A percentile compares a stretch with the other conserved stretches of the same genome.
Evolutionary conservation across 805 yeast species (phyloP).

Genomic region (Lipomyces sp.): DNA sequence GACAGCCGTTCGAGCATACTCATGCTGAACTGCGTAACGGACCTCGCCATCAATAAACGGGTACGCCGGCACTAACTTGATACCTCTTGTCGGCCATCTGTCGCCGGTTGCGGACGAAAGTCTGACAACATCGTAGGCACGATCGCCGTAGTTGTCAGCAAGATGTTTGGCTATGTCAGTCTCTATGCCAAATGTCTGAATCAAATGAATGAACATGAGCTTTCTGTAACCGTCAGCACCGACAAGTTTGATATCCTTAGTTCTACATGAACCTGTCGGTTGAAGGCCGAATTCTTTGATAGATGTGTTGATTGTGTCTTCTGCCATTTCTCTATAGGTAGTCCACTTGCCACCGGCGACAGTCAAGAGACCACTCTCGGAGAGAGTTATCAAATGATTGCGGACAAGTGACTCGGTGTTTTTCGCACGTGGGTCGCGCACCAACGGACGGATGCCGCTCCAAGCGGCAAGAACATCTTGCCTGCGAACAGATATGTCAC

Average conservation of each 20-base stretch:
- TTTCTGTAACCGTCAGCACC: constrained; percentile 84
- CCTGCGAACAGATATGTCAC: constrained; percentile 81
- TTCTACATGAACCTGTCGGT: constrained; percentile 48
- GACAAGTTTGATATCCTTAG: constrained; percentile 59
- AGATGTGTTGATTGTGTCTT: constrained; percentile 83
- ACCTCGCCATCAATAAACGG: constrained; percentile 87
- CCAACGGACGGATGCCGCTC: constrained; percentile 96
- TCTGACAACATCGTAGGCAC: constrained; percentile 71
- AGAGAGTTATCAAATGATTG: constrained; percentile 76
- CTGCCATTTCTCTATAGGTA: constrained; percentile 96
- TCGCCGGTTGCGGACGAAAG: constrained; percentile 48
- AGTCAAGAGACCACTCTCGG: constrained; percentile 79
- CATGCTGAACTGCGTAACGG: constrained; percentile 77
- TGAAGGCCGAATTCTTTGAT: constrained; percentile 54
- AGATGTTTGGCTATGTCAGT: constrained; percentile 79
- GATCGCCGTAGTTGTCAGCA: constrained; percentile 84
- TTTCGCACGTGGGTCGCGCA: constrained; percentile 65
- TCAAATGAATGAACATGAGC: constrained; percentile 74
- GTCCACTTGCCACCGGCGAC: constrained; percentile 99
- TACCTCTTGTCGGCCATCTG: constrained; percentile 46
- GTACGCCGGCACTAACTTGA: constrained; percentile 61
- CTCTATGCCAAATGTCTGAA: constrained; percentile 76
- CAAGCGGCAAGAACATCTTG: constrained; percentile 93
- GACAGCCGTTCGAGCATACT: constrained; percentile 83
- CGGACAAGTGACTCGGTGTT: constrained; percentile 89